These are phyloP conservation scores for Russula brevipes DNA, from an alignment of 768 basidiomycete genomes.

Conservation along the genomic window DNA sequence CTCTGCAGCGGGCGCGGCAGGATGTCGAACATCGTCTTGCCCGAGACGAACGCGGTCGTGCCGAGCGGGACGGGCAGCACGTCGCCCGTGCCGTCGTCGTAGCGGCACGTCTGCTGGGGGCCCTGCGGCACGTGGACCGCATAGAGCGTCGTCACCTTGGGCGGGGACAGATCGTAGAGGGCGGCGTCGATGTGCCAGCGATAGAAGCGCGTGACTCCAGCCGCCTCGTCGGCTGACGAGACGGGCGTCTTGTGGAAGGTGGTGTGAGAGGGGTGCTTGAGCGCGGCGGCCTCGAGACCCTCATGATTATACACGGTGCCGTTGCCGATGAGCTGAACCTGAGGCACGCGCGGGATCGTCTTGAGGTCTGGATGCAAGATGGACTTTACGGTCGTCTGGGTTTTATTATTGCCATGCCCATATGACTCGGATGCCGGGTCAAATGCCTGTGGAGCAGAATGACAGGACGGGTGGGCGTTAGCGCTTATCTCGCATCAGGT, in stretches of 20 bases:
- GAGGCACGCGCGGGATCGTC: slow-evolving; percentile 79
- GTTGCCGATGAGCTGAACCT: slow-evolving; percentile 88
- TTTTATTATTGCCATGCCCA: slow-evolving; percentile 89
- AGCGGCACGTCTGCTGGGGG: slow-evolving; percentile 54
- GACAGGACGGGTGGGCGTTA: not conserved
- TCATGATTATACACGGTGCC: slow-evolving; percentile 73
- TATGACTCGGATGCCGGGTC: slow-evolving; percentile 62
- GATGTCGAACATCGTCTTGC: slow-evolving; percentile 77
- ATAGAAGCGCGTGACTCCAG: slow-evolving; percentile 75
- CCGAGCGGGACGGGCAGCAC: slow-evolving; percentile 75
- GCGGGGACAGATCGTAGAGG: slow-evolving; percentile 67
- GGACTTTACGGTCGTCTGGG: slow-evolving; percentile 63
- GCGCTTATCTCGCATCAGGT: not conserved
- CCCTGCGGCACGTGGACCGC: slow-evolving; percentile 67
- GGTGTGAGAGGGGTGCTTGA: slow-evolving; percentile 79
- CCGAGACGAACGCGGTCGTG: slow-evolving; percentile 77
- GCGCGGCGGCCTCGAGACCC: slow-evolving; percentile 62
- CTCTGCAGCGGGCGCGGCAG: slow-evolving; percentile 64
- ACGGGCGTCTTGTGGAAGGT: slow-evolving; percentile 79
- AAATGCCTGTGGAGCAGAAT: slow-evolving; percentile 51
- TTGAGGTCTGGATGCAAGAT: slow-evolving; percentile 85
- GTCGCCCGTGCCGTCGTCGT: slow-evolving; percentile 84
- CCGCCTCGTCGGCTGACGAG: slow-evolving; percentile 61
- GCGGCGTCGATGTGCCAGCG: slow-evolving; percentile 91
- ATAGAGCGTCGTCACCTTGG: slow-evolving; percentile 79